Evolutionary conservation across 2,329 filamentous ascomycete genomes (phyloP), one percentile per base, ranked within the genome.

Genomic region (Aspergillus tanneri): DNA sequence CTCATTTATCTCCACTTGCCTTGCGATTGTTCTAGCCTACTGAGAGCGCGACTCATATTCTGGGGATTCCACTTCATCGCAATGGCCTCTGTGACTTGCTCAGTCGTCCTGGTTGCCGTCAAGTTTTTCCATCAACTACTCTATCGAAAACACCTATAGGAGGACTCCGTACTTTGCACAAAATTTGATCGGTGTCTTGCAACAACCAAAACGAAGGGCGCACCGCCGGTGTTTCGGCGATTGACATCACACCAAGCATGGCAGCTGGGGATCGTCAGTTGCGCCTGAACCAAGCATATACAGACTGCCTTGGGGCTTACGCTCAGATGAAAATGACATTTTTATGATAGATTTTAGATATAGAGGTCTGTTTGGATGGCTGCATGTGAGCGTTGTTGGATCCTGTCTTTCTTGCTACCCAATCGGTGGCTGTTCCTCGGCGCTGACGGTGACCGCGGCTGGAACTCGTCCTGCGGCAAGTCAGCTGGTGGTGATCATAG

Each of bases 401-500:
- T 34, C 25, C 25, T 18, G 18, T 43, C 27, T 19, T 22, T 28
- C 27, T n/a, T 3, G 10, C 21, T 10, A 28, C 39, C 53, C 53
- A 56, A 54, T 56, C 40, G 38, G 44, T 10, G 35, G 19, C 40
- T 21, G 30, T 19, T 34, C 19, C 40, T 36, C 35, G 39, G 46
- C 12, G 30, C 36, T 43, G 43, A 43, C 12, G 28, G 52, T 52
- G 52, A 50, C 22, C 27, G 46, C 46, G 40, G 45, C 36, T 45
- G 39, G 41, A 36, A 16, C 42, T 35, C 30, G 38, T 30, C 27
- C 43, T 44, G 43, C 43, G 40, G 41, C 42, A 49, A 39, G 38
- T 42, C 23, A 24, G 32, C 47, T 38, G 41, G 36, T 47, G 47
- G 39, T 25, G 47, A 48, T 49, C 47, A 55, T 54, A 55, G 54